Evolutionary conservation across 305 asterid species (phyloP).

Genomic region (Solanum hybrid): DNA sequence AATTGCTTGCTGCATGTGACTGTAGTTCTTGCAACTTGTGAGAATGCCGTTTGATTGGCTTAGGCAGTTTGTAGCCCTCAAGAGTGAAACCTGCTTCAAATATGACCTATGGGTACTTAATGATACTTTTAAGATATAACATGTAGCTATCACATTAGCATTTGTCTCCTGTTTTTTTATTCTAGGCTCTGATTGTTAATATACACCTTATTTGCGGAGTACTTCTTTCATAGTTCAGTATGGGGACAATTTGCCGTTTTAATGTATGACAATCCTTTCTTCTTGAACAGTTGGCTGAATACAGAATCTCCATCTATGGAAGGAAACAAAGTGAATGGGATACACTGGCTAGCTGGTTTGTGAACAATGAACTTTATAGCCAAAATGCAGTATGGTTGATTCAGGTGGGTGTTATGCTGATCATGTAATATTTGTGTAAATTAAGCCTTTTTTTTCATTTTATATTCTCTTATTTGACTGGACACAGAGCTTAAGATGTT

Average conservation of each 20-base stretch:
- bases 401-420: constrained; percentile 42
- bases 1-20: background rate
- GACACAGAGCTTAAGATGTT: background rate
- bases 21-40: background rate
- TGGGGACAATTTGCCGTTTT: background rate
- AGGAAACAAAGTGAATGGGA: constrained; percentile 97
- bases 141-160: background rate
- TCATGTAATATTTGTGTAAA: background rate
- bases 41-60: background rate
- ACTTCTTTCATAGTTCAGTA: background rate
- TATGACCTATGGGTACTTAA: background rate
- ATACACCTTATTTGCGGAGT: background rate
- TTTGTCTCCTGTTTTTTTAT: background rate
- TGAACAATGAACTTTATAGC: constrained; percentile 65
- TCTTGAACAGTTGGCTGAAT: constrained; percentile 69
- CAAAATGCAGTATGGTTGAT: constrained; percentile 90
- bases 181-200: background rate
- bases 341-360: constrained; percentile 87
- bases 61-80: background rate
- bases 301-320: constrained; percentile 79
- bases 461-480: background rate
- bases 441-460: background rate
- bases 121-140: background rate
- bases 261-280: background rate
- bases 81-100: background rate